These are phyloP conservation scores for Ophiostoma quercus DNA, from an alignment of 2,329 filamentous ascomycete genomes.

Conservation along the genomic window DNA sequence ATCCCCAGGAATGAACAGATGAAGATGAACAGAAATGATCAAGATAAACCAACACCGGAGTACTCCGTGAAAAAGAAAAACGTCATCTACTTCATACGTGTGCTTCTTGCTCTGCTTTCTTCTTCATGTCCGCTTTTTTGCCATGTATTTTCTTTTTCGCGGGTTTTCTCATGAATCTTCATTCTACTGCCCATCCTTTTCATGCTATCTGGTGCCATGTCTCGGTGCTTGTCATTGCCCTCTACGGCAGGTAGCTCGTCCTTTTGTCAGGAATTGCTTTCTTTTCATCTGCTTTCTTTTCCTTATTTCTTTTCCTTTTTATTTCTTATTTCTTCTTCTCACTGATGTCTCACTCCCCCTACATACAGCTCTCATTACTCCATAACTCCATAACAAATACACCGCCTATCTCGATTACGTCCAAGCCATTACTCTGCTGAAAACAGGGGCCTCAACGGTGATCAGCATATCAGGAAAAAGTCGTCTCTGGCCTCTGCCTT, in stretches of 20 bases:
- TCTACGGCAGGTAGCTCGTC: neutral
- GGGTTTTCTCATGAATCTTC: neutral
- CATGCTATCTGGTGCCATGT: neutral
- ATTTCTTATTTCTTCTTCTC: neutral
- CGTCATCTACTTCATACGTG: neutral
- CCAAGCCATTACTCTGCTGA: constrained; percentile 7
- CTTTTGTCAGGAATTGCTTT: neutral
- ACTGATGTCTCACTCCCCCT: constrained; percentile 4
- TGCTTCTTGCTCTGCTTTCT: neutral
- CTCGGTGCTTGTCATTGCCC: constrained; percentile 1
- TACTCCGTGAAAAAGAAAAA: neutral
- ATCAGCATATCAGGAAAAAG: constrained; percentile 8
- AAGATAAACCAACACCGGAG: constrained; percentile 8
- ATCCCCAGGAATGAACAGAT: neutral
- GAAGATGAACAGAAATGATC: neutral
- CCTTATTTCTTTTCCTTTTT: neutral
- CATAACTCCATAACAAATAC: constrained; percentile 7
- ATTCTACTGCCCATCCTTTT: neutral
- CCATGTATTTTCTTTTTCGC: neutral
- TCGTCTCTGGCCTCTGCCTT: neutral
- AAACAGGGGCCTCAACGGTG: constrained; percentile 11
- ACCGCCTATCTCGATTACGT: constrained; percentile 11
- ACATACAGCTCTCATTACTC: neutral
- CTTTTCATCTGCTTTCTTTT: neutral
- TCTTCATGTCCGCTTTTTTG: neutral